Evolutionary conservation across 1,284 basidiomycete species (phyloP).

Genomic region (Exsudoporus floridanus): DNA sequence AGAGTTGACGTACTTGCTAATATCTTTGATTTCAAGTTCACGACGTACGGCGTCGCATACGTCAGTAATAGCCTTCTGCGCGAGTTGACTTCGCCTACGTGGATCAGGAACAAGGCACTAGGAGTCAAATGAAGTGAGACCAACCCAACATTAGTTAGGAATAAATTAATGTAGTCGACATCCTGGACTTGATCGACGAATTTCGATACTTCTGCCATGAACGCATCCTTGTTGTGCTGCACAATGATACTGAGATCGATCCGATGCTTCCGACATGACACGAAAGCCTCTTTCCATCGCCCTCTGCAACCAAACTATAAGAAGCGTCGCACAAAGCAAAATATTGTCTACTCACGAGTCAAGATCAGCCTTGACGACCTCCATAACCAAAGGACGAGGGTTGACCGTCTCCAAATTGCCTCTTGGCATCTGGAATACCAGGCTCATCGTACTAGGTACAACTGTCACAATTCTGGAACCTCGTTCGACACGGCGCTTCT

Average conservation of each 20-base stretch:
- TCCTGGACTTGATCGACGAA: conserved; percentile 88
- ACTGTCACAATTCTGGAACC: conserved; percentile 85
- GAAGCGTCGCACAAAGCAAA: neutral
- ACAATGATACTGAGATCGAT: conserved; percentile 90
- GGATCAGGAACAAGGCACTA: conserved; percentile 1
- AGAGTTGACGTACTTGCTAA: conserved; percentile 84
- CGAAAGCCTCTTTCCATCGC: conserved; percentile 82
- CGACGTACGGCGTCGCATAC: conserved; percentile 80
- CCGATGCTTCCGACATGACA: conserved; percentile 90
- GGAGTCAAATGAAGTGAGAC: conserved; percentile 29
- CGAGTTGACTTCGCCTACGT: conserved; percentile 51
- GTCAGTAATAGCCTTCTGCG: conserved; percentile 58
- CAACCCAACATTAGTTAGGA: conserved; percentile 83
- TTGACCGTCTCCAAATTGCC: conserved; percentile 97
- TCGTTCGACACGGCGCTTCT: conserved; percentile 78
- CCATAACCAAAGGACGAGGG: conserved; percentile 88
- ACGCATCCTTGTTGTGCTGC: conserved; percentile 72
- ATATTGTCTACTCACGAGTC: conserved; percentile 53
- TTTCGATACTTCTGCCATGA: conserved; percentile 59
- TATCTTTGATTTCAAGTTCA: conserved; percentile 71
- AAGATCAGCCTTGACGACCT: conserved; percentile 75
- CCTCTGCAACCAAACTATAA: conserved; percentile 41
- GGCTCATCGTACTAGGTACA: conserved; percentile 82
- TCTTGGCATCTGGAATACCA: conserved; percentile 96
- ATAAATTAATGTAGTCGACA: conserved; percentile 91